Percentiles rank a stretch among this genome's conserved stretches.
Conservation (phyloP, 1,139 yeast species). For the Arxiozyma heterogenica region DNA sequence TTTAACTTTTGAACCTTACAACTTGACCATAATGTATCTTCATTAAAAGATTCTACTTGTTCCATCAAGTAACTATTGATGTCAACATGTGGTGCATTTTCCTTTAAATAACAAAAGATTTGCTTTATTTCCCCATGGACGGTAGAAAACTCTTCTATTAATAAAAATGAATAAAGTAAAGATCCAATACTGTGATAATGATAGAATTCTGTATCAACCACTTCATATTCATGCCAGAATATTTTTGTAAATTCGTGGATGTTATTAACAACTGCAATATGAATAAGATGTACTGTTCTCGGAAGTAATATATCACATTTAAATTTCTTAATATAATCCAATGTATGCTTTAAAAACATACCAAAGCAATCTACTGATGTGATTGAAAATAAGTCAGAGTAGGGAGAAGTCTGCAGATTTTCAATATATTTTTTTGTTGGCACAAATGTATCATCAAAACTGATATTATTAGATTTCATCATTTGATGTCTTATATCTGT, state of each 20-base stretch:
- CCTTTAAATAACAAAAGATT: slow-evolving; percentile 38
- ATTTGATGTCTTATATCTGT: slow-evolving; percentile 29
- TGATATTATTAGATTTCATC: slow-evolving; percentile 32
- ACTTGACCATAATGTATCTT: slow-evolving; percentile 19
- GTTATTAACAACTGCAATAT: slow-evolving; percentile 39
- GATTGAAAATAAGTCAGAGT: slow-evolving; percentile 37
- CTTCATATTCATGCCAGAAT: slow-evolving; percentile 32
- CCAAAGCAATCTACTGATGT: slow-evolving; percentile 46
- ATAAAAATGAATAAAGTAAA: slow-evolving; percentile 38
- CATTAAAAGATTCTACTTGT: slow-evolving; percentile 30
- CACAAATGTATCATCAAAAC: slow-evolving; percentile 40
- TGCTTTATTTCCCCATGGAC: slow-evolving; percentile 48
- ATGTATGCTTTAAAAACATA: slow-evolving; percentile 42
- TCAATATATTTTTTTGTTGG: slow-evolving; percentile 37
- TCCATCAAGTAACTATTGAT: slow-evolving; percentile 28
- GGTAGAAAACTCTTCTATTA: slow-evolving; percentile 34
- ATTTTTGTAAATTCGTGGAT: slow-evolving; percentile 21
- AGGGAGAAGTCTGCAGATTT: slow-evolving; percentile 32
- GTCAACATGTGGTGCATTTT: slow-evolving; percentile 27
- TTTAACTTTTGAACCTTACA: slow-evolving; percentile 12
- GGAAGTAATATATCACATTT: slow-evolving; percentile 50
- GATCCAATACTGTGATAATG: slow-evolving; percentile 38
- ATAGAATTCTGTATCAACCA: slow-evolving; percentile 35
- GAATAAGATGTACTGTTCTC: slow-evolving; percentile 58
- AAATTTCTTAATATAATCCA: slow-evolving; percentile 37